Base-by-base conservation (phyloP, 306 rosid genomes). In the Vigna radiata region DNA sequence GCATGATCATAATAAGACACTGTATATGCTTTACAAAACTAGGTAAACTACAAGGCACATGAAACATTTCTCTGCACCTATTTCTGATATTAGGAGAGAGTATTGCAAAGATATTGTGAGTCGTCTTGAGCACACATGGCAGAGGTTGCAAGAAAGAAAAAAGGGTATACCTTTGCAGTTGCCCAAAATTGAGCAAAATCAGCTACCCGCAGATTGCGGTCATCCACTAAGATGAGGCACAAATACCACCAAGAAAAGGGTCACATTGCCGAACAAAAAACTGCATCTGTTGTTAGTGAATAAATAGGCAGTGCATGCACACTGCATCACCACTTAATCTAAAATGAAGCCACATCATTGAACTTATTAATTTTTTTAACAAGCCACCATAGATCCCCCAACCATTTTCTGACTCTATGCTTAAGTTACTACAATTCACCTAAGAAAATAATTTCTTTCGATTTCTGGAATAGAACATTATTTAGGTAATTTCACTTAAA, bases 201-300 rank as follows among this genome's bases (percentile, higher is more conserved):
- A 86, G 97, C 99, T 90, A 92, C 95, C 99, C 97, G 99, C 99
- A 92, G 99, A 95, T 92, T 95, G 99, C 99, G 99, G 97, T 95
- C 99, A 95, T 95, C 99, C 99, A 95, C 99, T 95, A 90, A 95
- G 97, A 90, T 91, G 92, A 95, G 84, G 97, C 90, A 90, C 94
- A 92, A 84, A 91, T 92, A 92, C 92, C 99, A 95, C 89, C 97
- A 89, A 89, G 96, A 92, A 95, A 95, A 92, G 86, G 92, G 89
- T 95, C 97, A 95, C 68, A 92, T 95, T 83, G 90, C 93, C 97
- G 85, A 86, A 87, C 88, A 88, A 90, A 88, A 95, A 61, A 95
- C 99, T 95, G 99, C 99, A 95, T 89, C 87, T 87, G 90, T 89
- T 73, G 93, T 92, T 89, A 95, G 97, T 86, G 89, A 86, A 89